Evolutionary conservation across 1,284 basidiomycete genomes (phyloP).

Genomic region (Cystobasidium pallidum): DNA sequence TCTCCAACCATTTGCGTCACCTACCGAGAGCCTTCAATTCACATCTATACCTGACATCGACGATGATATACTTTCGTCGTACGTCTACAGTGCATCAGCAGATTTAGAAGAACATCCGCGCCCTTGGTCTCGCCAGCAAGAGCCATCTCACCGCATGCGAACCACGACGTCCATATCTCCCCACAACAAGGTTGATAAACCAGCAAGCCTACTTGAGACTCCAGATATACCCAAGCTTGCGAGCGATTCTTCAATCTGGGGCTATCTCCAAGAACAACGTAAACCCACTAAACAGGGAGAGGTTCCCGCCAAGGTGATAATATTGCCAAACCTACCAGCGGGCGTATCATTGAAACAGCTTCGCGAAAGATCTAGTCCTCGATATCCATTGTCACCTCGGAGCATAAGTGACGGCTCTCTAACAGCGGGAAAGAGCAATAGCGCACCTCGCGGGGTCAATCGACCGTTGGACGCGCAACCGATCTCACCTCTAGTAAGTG

Average conservation of each 20-base stretch:
- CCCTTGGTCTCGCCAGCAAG: neutral
- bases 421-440: neutral
- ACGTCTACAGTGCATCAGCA: neutral
- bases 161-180: neutral
- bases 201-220: neutral
- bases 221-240: neutral
- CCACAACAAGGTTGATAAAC: neutral
- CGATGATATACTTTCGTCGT: conserved; percentile 4
- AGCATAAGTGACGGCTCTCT: neutral
- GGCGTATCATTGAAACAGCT: conserved; percentile 35
- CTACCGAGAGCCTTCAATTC: neutral
- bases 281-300: neutral
- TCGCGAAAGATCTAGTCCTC: conserved; percentile 14
- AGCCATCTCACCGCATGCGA: neutral
- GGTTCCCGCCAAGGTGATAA: conserved; percentile 1
- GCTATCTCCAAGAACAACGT: neutral
- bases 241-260: neutral
- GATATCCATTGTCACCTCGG: conserved; percentile 9
- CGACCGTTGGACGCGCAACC: neutral
- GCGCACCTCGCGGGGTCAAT: neutral
- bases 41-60: neutral
- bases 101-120: neutral
- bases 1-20: neutral
- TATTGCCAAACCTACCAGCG: conserved; percentile 24
- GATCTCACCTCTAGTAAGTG: neutral